Conservation (phyloP, 768 basidiomycete species). For the Pleurotus pulmonarius region DNA sequence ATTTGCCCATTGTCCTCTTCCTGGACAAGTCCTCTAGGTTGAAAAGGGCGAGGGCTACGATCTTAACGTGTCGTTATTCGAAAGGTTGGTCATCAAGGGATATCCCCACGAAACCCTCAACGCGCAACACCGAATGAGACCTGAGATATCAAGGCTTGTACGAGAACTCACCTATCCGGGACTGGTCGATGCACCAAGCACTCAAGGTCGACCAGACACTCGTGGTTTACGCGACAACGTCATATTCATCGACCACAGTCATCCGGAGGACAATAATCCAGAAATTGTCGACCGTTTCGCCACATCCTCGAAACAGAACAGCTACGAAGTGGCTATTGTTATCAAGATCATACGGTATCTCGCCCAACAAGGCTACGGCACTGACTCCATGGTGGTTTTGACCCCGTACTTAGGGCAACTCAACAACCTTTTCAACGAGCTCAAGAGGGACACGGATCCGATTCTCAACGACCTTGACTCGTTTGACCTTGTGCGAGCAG, state of each 20-base stretch:
- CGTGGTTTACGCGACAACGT: constrained; percentile 55
- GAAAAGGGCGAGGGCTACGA: constrained; percentile 69
- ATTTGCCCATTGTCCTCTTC: background rate
- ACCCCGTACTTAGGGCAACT: constrained; percentile 73
- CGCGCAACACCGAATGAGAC: constrained; percentile 71
- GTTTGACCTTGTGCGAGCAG: constrained; percentile 53
- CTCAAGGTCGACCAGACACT: constrained; percentile 45
- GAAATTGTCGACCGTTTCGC: constrained; percentile 40
- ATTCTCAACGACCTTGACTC: constrained; percentile 62
- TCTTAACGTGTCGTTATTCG: constrained; percentile 65
- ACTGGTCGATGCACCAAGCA: constrained; percentile 50
- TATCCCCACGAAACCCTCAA: constrained; percentile 58
- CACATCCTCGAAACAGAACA: constrained; percentile 58
- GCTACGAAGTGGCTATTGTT: constrained; percentile 58
- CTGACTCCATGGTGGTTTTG: constrained; percentile 56
- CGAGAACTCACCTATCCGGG: constrained; percentile 64
- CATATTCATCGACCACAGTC: constrained; percentile 55
- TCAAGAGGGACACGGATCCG: constrained; percentile 51
- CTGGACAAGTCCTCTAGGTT: constrained; percentile 15
- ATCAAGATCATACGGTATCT: constrained; percentile 64
- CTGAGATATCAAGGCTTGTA: constrained; percentile 63
- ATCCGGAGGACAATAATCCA: constrained; percentile 47
- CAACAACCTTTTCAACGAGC: constrained; percentile 38
- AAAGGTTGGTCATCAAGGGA: constrained; percentile 57
- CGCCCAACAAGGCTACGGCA: constrained; percentile 63